These are phyloP conservation scores for Raphanus hybrid DNA, from an alignment of 441 rosid genomes.

Conservation along the genomic window DNA sequence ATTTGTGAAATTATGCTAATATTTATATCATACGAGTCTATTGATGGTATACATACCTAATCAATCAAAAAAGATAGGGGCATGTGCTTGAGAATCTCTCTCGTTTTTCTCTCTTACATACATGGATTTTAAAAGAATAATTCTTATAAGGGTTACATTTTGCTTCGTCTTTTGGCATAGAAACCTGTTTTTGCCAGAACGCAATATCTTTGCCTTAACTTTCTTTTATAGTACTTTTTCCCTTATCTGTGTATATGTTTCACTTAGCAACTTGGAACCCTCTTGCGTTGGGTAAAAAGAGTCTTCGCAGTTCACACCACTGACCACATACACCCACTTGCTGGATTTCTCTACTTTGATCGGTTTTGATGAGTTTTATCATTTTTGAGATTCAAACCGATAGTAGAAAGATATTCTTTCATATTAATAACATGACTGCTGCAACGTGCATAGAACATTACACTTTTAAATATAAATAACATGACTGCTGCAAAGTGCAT, in stretches of 20 bases:
- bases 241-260: conserved; percentile 22
- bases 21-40: not conserved
- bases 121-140: conserved; percentile 9
- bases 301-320: conserved; percentile 33
- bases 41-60: too few species aligned
- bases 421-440: not conserved
- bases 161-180: conserved; percentile 19
- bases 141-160: conserved; percentile 5
- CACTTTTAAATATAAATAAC: not conserved
- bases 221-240: conserved; percentile 24
- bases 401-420: not conserved
- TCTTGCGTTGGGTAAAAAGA: conserved; percentile 40
- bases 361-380: conserved; percentile 2
- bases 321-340: conserved; percentile 35
- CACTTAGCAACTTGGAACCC: conserved; percentile 41
- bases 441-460: conserved; percentile 4
- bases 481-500: conserved; percentile 6
- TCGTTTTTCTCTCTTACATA: not conserved
- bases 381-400: conserved; percentile 5
- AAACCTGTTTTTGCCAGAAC: conserved; percentile 26
- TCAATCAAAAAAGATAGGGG: not conserved
- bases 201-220: conserved; percentile 28
- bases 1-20: not conserved
- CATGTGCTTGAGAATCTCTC: conserved; percentile 36
- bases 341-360: conserved; percentile 24